Evolutionary conservation across 2,329 filamentous ascomycete genomes (phyloP), one percentile per base, ranked within the genome.

Genomic region (Venturia carpophila): DNA sequence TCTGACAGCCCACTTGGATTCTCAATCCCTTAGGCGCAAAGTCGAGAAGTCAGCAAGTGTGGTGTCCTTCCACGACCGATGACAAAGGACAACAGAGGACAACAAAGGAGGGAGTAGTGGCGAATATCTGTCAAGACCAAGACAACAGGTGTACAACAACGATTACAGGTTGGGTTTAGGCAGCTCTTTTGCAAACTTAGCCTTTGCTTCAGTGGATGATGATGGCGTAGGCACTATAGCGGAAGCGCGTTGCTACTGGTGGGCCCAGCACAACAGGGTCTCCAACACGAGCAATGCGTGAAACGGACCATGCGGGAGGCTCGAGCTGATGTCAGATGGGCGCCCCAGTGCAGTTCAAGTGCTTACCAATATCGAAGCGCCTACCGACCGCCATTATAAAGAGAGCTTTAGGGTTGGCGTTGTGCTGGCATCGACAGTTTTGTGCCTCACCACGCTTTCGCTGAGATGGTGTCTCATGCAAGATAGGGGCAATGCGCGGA

Each of bases 181-280:
- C 52, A 58, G 52, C 52, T 58, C 10, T 45, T 45, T 61, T 45
- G 42, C 60, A 45, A 42, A 37, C 37, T 27, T n/a, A 43, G n/a
- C 39, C 21, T 45, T 61, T 39, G 60, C n/a, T 45, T 61, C n/a
- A 39, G 60, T 27, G 15, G 60, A 43, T 27, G 24, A 61, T 39
- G 39, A 45, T 27, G 60, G 42, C 60, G 60, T 42, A 43, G 24
- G n/a, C 13, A 61, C 21, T 39, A 34, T 19, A 6, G 42, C 17
- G 17, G 42, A 17, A 43, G 37, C n/a, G 42, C 60, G 19, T 39
- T 17, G 30, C 30, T 34, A 39, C 37, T 45, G 60, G 39, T 37
- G 19, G 58, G 15, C n/a, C 15, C 43, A 17, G 34, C 42, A 61
- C 37, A 13, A 60, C 5, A 6, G 58, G 34, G 24, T 24, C 56